Percentiles rank a stretch among this genome's conserved stretches.
These are phyloP conservation scores for Lentinula edodes DNA, from an alignment of 768 basidiomycete species.

Conservation along the genomic window DNA sequence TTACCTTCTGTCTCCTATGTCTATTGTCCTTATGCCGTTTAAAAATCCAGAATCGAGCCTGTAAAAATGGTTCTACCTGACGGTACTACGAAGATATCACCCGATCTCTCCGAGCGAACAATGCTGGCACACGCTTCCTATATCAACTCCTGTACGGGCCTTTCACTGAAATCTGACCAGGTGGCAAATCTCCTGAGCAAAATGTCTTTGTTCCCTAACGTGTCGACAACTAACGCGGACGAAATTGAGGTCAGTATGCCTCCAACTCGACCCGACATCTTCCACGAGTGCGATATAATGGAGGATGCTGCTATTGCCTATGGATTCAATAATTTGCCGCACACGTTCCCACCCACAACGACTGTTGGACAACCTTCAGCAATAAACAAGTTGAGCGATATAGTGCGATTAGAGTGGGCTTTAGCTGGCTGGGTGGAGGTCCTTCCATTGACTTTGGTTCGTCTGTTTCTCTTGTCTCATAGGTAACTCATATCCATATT, in stretches of 20 bases:
- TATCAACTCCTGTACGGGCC: conserved; percentile 93
- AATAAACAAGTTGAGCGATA: conserved; percentile 85
- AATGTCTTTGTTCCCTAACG: conserved; percentile 69
- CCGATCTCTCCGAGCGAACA: conserved; percentile 69
- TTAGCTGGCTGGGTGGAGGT: conserved; percentile 96
- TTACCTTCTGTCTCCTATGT: conserved; percentile 4
- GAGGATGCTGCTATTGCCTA: conserved; percentile 98
- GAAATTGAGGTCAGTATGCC: conserved; percentile 76
- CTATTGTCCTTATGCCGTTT: conserved; percentile 2
- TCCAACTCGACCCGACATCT: conserved; percentile 94
- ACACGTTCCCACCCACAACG: conserved; percentile 87
- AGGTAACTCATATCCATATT: neutral
- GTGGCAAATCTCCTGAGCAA: conserved; percentile 70
- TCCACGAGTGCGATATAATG: conserved; percentile 98
- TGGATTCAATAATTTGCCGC: conserved; percentile 94
- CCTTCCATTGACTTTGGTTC: conserved; percentile 85
- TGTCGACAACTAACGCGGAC: conserved; percentile 55
- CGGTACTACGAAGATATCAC: conserved; percentile 70
- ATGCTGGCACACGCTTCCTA: conserved; percentile 81
- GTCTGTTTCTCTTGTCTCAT: conserved; percentile 18
- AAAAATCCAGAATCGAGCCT: conserved; percentile 74
- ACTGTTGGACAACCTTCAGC: conserved; percentile 92
- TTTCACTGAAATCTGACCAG: conserved; percentile 59
- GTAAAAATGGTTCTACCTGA: conserved; percentile 79
- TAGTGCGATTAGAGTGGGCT: conserved; percentile 87